Base-by-base conservation (phyloP, 768 basidiomycete genomes). In the Leccinum fibrillosum region DNA sequence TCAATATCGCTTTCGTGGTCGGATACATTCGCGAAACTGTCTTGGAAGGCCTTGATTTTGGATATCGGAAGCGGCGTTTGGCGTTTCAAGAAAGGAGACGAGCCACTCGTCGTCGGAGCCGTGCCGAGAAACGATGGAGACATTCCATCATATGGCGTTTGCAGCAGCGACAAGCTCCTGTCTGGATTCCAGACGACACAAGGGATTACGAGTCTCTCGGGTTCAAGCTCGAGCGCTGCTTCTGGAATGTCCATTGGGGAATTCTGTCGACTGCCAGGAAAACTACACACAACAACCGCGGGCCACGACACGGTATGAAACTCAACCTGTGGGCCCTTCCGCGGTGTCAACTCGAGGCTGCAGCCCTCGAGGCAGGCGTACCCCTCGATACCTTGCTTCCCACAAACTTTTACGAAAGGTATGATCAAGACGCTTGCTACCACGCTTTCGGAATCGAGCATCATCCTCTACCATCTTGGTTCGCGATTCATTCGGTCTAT, bases 281-380 rank as follows among this genome's bases (percentile, higher is more conserved):
- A 57, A 55, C 23, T 44, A 65, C 15, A 35, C 51, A 52, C 51
- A 58, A 11, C 32, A 66, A 13, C 44, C 48, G 1, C 45, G n/a
- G n/a, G 42, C 42, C 5, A 53, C 77, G 76, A 8, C 76, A 69
- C 21, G 80, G 81, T 11, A 84, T 80, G 78, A 80, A 80, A 59
- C 74, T 92, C 13, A 90, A 91, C 66, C 63, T 88, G 37, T 80
- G 82, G 59, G 87, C 79, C 5, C 75, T 92, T 48, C 75, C 80
- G 12, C 75, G 75, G 30, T 70, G 70, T 8, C 80, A 88, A 68
- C 76, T 88, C 12, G 80, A 86, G 58, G 78, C 77, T 19, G 83
- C 87, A 3, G 85, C 87, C 4, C 75, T 85, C 62, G 89, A 90
- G 69, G 85, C 87, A 4, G 86, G 87, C 3, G 82, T 84, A 0